These are phyloP conservation scores for Fraxinus dipetala DNA, from an alignment of 305 asterid genomes.

Conservation along the genomic window DNA sequence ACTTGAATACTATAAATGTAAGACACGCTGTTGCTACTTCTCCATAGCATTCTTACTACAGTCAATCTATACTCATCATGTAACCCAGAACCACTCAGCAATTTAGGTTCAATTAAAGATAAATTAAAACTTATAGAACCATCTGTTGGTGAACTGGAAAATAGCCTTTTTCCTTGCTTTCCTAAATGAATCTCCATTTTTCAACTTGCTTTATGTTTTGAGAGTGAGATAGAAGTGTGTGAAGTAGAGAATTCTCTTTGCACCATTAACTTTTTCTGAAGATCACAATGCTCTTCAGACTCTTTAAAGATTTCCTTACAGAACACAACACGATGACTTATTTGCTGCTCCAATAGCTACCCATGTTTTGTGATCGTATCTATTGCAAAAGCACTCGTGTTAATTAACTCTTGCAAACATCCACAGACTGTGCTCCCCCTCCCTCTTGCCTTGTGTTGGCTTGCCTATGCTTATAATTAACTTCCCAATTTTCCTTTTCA, in stretches of 20 bases:
- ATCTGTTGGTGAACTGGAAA: not conserved
- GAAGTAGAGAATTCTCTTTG: not conserved
- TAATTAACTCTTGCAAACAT: not conserved
- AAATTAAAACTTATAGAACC: not conserved
- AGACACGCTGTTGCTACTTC: not conserved
- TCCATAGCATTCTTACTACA: not conserved
- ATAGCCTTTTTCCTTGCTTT: not conserved
- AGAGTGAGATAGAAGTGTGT: not conserved
- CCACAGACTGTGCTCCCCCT: not conserved
- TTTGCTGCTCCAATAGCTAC: not conserved
- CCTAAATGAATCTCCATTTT: not conserved
- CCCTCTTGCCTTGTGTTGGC: not conserved
- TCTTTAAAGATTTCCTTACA: not conserved
- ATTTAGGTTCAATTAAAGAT: not conserved
- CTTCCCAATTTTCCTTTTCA: conserved; percentile 25
- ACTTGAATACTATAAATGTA: no score
- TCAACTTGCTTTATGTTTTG: not conserved
- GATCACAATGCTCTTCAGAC: not conserved
- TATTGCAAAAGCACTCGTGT: not conserved
- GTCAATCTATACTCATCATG: not conserved
- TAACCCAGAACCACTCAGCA: not conserved
- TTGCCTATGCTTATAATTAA: not conserved
- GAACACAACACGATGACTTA: not conserved
- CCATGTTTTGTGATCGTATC: not conserved
- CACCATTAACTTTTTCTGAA: not conserved